phyloP scores from a whole-genome alignment of 257 asterid genomes.

The Penstemon eatonii region DNA sequence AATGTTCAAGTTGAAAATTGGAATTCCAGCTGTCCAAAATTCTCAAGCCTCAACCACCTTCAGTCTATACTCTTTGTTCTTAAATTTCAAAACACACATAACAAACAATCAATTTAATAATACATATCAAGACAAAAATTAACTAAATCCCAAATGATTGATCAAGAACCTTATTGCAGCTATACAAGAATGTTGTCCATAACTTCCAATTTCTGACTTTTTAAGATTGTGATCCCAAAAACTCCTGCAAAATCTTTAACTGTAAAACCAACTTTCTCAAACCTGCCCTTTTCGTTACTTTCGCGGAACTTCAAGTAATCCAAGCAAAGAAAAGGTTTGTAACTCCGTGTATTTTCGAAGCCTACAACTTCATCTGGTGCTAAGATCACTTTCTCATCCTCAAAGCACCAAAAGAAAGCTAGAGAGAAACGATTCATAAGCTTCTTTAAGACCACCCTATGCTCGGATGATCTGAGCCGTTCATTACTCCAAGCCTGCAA shows the following conservation, averaged over 20 bases:
- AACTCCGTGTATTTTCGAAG: constrained; percentile 35
- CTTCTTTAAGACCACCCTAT: constrained; percentile 55
- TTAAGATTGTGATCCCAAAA: background rate
- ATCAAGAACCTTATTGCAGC: constrained; percentile 3
- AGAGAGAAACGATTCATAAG: constrained; percentile 52
- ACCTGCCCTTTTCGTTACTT: constrained; percentile 62
- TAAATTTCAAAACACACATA: constrained; percentile 32
- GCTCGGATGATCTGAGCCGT: constrained; percentile 63
- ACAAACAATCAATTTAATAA: constrained; percentile 12
- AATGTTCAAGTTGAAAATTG: constrained; percentile 36
- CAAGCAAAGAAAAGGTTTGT: constrained; percentile 52
- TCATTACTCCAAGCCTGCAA: constrained; percentile 82
- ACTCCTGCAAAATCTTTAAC: constrained; percentile 67
- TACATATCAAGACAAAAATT: constrained; percentile 23
- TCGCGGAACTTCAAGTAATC: constrained; percentile 62
- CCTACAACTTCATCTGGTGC: constrained; percentile 70
- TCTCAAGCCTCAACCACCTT: constrained; percentile 27
- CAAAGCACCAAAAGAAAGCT: constrained; percentile 79
- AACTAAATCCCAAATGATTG: constrained; percentile 9
- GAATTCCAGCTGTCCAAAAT: constrained; percentile 39
- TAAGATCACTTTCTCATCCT: constrained; percentile 54
- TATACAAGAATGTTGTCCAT: constrained; percentile 8
- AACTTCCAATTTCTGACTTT: constrained; percentile 17
- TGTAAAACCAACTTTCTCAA: constrained; percentile 72
- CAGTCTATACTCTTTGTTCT: constrained; percentile 22